Conservation (phyloP, 805 yeast species). For the Candida arabinofermentans region DNA sequence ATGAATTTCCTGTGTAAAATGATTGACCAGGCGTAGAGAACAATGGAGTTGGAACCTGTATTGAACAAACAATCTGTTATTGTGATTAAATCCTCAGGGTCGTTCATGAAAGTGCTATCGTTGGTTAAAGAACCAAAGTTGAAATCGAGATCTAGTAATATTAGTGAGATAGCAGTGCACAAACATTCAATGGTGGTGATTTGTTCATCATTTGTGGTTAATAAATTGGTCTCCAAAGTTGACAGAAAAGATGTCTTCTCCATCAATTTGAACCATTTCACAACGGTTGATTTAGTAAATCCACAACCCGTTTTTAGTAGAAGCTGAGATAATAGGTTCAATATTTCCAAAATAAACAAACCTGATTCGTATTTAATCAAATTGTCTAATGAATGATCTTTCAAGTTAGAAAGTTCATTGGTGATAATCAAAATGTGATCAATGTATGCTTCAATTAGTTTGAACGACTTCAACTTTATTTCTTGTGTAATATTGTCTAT, state of each 20-base stretch:
- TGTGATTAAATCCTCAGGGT: slow-evolving; percentile 34
- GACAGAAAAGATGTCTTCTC: slow-evolving; percentile 24
- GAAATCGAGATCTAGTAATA: slow-evolving; percentile 54
- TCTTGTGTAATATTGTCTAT: slow-evolving; percentile 38
- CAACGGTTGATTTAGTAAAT: slow-evolving; percentile 29
- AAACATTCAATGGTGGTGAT: slow-evolving; percentile 39
- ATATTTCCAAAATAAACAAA: slow-evolving; percentile 18
- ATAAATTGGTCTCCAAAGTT: slow-evolving; percentile 22
- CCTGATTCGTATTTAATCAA: slow-evolving; percentile 15
- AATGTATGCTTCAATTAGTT: slow-evolving; percentile 32
- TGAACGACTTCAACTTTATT: slow-evolving; percentile 21
- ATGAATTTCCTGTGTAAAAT: slow-evolving; percentile 49
- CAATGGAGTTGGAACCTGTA: slow-evolving; percentile 41
- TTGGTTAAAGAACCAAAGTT: slow-evolving; percentile 40
- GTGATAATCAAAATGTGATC: slow-evolving; percentile 10
- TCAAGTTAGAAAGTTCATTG: slow-evolving; percentile 7
- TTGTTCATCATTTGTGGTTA: slow-evolving; percentile 17
- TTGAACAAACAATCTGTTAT: slow-evolving; percentile 22
- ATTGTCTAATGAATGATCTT: slow-evolving; percentile 9
- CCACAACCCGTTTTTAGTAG: slow-evolving; percentile 22
- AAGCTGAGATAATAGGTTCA: slow-evolving; percentile 25
- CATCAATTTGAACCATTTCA: slow-evolving; percentile 56
- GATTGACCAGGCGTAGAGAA: slow-evolving; percentile 66
- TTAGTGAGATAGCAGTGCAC: slow-evolving; percentile 44
- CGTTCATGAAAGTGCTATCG: slow-evolving; percentile 37